Evolutionary conservation across 805 yeast species (phyloP), one percentile per base, ranked within the genome.

Genomic region (Sugiyamaella chiloensis): DNA sequence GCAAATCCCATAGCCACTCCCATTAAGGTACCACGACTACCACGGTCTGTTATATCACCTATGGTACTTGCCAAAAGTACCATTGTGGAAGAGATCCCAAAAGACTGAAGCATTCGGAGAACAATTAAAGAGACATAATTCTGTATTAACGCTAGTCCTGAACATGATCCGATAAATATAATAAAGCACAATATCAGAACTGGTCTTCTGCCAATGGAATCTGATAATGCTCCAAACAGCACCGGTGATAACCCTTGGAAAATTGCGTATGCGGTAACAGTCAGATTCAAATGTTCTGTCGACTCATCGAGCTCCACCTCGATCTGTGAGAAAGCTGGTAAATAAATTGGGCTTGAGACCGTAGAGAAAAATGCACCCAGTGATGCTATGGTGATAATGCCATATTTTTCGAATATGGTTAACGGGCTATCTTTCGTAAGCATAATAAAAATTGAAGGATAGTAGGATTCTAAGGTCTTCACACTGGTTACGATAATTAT

Each of bases 231-330:
- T 0, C 89, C 83, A 61, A 83, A 73, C n/a, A 86, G 59, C 0
- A 84, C 74, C 0, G 96, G 96, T 0, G 85, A 66, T 0, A 86
- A 46, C 1, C 95, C 96, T 64, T 88, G 96, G 44, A 84, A 75
- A 11, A 85, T 61, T 40, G 85, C 73, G 58, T 87, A 88, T 0
- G 86, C 81, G 1, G 87, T 89, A 24, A 89, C 83, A 0, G 93
- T 78, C 16, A 85, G 56, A 58, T 87, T 85, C 47, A 81, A 79
- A 43, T 71, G 64, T 44, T 79, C 82, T 40, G 78, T 77, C 2
- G 80, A 58, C 5, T 83, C 76, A 39, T 72, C 42, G 56, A 88
- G 85, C 23, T 79, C 62, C 0, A 61, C 53, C 40, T 80, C 76
- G 4, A 89, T 66, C 4, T 73, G 70, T 0, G 82, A 78, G 20